Evolutionary conservation across 805 yeast genomes (phyloP).

Genomic region (Kodamaea leandrae): DNA sequence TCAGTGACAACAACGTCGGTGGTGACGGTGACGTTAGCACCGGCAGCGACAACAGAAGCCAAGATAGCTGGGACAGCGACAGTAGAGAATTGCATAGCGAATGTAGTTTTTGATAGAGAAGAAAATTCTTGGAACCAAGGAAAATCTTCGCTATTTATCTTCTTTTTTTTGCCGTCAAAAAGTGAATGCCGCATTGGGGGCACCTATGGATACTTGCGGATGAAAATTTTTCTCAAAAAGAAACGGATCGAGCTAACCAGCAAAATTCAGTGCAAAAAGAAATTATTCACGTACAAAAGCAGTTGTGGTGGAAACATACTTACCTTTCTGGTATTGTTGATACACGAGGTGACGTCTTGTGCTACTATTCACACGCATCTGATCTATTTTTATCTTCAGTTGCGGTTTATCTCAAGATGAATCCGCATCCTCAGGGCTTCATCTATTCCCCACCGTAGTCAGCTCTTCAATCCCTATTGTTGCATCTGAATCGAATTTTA

Average conservation of each 20-base stretch:
- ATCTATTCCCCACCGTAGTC: too few relatives aligned
- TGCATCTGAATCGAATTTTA: too few relatives aligned
- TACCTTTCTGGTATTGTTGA: background rate
- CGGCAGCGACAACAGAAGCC: slow-evolving; percentile 43
- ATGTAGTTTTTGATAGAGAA: slow-evolving; percentile 6
- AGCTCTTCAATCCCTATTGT: too few relatives aligned
- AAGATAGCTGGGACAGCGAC: slow-evolving; percentile 39
- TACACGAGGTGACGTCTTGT: slow-evolving; percentile 1
- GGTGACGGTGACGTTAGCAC: slow-evolving; percentile 47
- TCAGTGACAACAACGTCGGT: slow-evolving; percentile 61
- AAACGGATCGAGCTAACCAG: background rate
- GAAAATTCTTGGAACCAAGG: background rate
- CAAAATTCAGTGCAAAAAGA: background rate
- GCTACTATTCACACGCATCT: too few relatives aligned
- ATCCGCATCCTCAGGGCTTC: too few relatives aligned
- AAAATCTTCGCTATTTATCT: slow-evolving; percentile 1
- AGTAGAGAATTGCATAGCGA: slow-evolving; percentile 37
- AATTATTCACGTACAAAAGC: slow-evolving; percentile 1
- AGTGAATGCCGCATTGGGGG: slow-evolving; percentile 2
- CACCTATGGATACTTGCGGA: background rate
- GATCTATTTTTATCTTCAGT: too few relatives aligned
- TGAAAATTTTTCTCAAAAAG: slow-evolving; percentile 2
- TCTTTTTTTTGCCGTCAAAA: slow-evolving; percentile 2
- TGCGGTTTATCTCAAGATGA: too few relatives aligned
- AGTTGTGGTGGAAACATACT: background rate